These are phyloP conservation scores for Artemisia argyi DNA, from an alignment of 129 eudicot species.

Conservation along the genomic window DNA sequence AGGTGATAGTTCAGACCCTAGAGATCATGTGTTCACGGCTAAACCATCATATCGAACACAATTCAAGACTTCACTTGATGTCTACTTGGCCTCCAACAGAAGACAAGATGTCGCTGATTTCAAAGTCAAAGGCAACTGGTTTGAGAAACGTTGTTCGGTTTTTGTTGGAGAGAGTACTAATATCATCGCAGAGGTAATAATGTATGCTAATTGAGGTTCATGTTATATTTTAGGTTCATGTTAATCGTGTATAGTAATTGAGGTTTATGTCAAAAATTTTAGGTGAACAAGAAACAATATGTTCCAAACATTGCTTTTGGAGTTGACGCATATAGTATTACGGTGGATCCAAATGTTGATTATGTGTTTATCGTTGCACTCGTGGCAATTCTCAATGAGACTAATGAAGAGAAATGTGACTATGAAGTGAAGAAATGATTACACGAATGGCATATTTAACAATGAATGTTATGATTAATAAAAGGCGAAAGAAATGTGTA, in stretches of 20 bases:
- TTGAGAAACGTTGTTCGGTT: conserved; percentile 15
- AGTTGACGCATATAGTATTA: conserved; percentile 22
- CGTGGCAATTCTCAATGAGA: conserved; percentile 31
- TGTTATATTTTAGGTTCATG: not conserved
- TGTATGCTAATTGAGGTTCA: not conserved
- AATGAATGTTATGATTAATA: not conserved
- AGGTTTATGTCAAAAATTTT: conserved; percentile 2
- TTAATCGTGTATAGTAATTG: not conserved
- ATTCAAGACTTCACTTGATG: conserved; percentile 52
- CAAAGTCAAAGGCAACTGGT: conserved; percentile 36
- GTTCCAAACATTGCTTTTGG: conserved; percentile 16
- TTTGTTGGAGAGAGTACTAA: conserved; percentile 29
- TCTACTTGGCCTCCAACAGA: conserved; percentile 48
- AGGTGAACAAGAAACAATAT: conserved; percentile 31
- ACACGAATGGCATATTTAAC: not conserved
- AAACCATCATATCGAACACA: conserved; percentile 46
- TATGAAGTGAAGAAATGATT: not conserved
- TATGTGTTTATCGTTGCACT: conserved; percentile 34
- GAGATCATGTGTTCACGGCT: conserved; percentile 47
- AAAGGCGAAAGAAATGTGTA: not conserved
- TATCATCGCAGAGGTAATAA: conserved; percentile 27
- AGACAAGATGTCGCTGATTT: conserved; percentile 46
- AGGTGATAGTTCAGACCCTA: conserved; percentile 54
- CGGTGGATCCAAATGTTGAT: conserved; percentile 39
- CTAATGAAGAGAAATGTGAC: conserved; percentile 22